A percentile compares a stretch with the other conserved stretches of the same genome.
These are phyloP conservation scores for Fusarium compactum DNA, from an alignment of 2,329 filamentous ascomycete genomes.

Conservation along the genomic window DNA sequence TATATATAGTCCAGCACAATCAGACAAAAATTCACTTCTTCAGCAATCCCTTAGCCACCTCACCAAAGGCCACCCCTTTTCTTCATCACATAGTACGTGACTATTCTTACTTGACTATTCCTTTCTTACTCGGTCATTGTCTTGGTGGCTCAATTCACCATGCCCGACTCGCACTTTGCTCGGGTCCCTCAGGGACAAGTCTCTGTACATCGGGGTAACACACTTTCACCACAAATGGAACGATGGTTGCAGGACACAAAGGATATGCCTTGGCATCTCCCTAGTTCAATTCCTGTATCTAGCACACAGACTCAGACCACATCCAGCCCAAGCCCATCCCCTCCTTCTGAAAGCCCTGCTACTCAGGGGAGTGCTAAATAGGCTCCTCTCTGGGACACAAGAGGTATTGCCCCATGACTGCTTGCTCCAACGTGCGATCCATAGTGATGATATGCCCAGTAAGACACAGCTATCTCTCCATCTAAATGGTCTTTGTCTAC, in stretches of 20 bases:
- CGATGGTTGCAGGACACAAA: constrained; percentile 7
- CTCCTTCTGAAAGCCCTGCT: neutral
- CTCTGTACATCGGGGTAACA: neutral
- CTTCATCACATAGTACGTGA: too few species aligned
- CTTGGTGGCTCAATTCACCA: neutral
- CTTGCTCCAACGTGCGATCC: rapidly evolving
- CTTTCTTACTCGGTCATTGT: too few species aligned
- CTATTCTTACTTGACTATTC: too few species aligned
- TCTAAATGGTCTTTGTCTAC: neutral
- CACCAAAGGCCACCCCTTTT: too few species aligned
- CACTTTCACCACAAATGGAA: neutral
- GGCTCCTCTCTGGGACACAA: rapidly evolving
- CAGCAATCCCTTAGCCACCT: too few species aligned
- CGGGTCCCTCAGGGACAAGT: neutral
- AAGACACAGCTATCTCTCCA: rapidly evolving
- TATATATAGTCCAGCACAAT: too few species aligned
- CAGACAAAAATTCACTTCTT: too few species aligned
- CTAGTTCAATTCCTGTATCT: neutral
- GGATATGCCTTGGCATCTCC: constrained; percentile 18
- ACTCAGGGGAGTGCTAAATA: constrained; percentile 13
- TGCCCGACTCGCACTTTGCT: rapidly evolving
- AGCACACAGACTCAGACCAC: neutral
- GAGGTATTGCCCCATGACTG: neutral
- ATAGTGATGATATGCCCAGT: neutral
- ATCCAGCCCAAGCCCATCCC: rapidly evolving